phyloP scores from a whole-genome alignment of 1,284 basidiomycete species.

The Austropuccinia psidii region DNA sequence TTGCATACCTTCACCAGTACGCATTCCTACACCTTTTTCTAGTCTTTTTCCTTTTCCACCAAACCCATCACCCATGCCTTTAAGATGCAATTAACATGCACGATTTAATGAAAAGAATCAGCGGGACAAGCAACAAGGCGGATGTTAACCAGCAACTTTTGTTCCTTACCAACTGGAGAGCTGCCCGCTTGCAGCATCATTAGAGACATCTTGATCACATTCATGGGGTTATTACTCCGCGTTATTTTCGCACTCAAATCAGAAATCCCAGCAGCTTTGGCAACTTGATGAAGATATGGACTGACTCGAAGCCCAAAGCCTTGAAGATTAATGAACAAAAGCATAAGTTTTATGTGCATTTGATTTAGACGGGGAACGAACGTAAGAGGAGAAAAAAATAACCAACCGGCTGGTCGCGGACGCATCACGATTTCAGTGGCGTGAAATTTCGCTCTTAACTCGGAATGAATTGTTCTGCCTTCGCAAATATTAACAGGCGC shows the following conservation, averaged over 20 bases:
- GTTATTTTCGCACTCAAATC: slow-evolving; percentile 46
- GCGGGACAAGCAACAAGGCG: no score
- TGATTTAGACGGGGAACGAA: neutral
- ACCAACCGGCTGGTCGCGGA: slow-evolving; percentile 44
- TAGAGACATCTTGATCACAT: slow-evolving; percentile 45
- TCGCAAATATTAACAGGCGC: slow-evolving; percentile 43
- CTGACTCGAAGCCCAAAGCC: slow-evolving; percentile 47
- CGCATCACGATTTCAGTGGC: slow-evolving; percentile 45
- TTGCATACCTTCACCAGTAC: slow-evolving; percentile 36
- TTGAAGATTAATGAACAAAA: slow-evolving; percentile 1
- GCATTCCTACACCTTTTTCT: slow-evolving; percentile 45
- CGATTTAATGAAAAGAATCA: neutral
- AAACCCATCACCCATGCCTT: slow-evolving; percentile 46
- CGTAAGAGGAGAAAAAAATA: neutral
- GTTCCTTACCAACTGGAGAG: slow-evolving; percentile 19
- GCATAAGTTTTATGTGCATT: neutral
- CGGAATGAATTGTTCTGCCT: slow-evolving; percentile 44
- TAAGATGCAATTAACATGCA: slow-evolving; percentile 23
- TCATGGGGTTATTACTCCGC: slow-evolving; percentile 47
- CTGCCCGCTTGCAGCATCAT: slow-evolving; percentile 42
- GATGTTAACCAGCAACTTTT: no score
- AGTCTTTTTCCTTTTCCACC: slow-evolving; percentile 44
- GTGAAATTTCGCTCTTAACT: slow-evolving; percentile 44
- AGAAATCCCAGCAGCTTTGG: slow-evolving; percentile 45
- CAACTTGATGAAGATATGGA: slow-evolving; percentile 46